Conservation (phyloP, 805 yeast genomes). For the Metschnikowia bowlesiae region DNA sequence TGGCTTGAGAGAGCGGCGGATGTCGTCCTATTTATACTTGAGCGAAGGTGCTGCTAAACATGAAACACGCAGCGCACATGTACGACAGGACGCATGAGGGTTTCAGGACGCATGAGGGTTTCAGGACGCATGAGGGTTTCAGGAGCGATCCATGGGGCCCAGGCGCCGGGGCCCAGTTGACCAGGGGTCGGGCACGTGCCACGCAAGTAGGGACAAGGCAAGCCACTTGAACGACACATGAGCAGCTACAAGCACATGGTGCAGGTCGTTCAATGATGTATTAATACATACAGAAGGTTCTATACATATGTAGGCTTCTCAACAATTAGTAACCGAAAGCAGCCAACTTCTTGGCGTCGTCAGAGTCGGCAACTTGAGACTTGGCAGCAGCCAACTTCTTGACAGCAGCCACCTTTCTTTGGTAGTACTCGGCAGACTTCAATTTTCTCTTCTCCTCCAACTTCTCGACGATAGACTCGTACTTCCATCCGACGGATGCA, state of each 20-base stretch:
- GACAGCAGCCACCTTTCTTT: slow-evolving; percentile 94
- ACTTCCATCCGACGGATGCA: slow-evolving; percentile 98
- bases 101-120: no score
- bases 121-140: no score
- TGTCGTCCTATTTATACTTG: no score
- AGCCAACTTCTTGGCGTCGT: slow-evolving; percentile 90
- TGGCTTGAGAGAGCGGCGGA: no score
- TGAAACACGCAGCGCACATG: background rate
- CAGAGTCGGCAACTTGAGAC: slow-evolving; percentile 83
- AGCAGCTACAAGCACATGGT: background rate
- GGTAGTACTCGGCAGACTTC: slow-evolving; percentile 98
- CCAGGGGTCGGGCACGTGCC: background rate
- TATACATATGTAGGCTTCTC: slow-evolving; percentile 12
- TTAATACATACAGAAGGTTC: slow-evolving; percentile 15
- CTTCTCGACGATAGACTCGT: slow-evolving; percentile 95
- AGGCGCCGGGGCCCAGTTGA: background rate
- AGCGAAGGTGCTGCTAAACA: background rate
- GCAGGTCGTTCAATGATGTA: slow-evolving; percentile 13
- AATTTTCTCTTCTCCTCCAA: slow-evolving; percentile 99
- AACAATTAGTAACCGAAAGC: slow-evolving; percentile 87
- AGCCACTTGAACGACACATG: background rate
- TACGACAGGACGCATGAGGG: no score
- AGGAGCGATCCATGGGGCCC: no score
- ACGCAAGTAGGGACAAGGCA: no score
- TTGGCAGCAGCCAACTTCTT: slow-evolving; percentile 87